Evolutionary conservation across 352 stramenopile genomes (phyloP).

Genomic region (Phytophthora idaei): DNA sequence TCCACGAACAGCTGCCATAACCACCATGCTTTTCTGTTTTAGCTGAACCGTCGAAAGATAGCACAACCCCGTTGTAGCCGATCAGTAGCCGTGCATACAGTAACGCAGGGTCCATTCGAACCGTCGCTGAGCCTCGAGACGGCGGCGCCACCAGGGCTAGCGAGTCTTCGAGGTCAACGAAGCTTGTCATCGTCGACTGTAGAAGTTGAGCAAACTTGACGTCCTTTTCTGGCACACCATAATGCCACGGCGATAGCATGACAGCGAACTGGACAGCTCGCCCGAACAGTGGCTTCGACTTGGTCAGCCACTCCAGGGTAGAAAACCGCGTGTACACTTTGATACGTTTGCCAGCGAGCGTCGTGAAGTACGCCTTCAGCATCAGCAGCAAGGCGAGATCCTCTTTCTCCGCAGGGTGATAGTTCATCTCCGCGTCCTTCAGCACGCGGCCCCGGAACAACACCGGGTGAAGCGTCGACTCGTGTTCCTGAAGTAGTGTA

Average conservation of each 20-base stretch:
- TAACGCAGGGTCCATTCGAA: not conserved
- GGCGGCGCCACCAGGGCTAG: slow-evolving; percentile 4
- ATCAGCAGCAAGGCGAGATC: slow-evolving; percentile 15
- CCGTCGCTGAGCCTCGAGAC: not conserved
- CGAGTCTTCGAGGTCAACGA: slow-evolving; percentile 8
- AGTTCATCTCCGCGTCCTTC: slow-evolving; percentile 17
- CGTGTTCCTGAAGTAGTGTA: slow-evolving; percentile 13
- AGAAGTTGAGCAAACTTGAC: slow-evolving; percentile 9
- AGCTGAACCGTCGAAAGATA: slow-evolving; percentile 31
- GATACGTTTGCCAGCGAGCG: not conserved
- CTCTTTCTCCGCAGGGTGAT: slow-evolving; percentile 24
- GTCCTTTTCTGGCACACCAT: not conserved
- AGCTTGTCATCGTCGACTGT: slow-evolving; percentile 9
- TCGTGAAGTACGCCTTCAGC: slow-evolving; percentile 9
- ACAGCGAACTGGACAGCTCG: slow-evolving; percentile 16
- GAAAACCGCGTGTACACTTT: slow-evolving; percentile 28
- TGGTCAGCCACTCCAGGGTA: slow-evolving; percentile 26
- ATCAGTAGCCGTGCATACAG: not conserved
- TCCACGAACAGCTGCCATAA: slow-evolving; percentile 16
- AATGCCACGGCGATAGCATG: slow-evolving; percentile 17
- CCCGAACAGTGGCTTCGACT: slow-evolving; percentile 19
- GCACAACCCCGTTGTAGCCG: slow-evolving; percentile 7
- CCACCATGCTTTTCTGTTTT: slow-evolving; percentile 18
- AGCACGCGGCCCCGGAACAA: slow-evolving; percentile 10
- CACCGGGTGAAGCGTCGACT: slow-evolving; percentile 16